Evolutionary conservation across 805 yeast genomes (phyloP), one percentile per base, ranked within the genome.

Genomic region (Cyberlindnera mrakii): DNA sequence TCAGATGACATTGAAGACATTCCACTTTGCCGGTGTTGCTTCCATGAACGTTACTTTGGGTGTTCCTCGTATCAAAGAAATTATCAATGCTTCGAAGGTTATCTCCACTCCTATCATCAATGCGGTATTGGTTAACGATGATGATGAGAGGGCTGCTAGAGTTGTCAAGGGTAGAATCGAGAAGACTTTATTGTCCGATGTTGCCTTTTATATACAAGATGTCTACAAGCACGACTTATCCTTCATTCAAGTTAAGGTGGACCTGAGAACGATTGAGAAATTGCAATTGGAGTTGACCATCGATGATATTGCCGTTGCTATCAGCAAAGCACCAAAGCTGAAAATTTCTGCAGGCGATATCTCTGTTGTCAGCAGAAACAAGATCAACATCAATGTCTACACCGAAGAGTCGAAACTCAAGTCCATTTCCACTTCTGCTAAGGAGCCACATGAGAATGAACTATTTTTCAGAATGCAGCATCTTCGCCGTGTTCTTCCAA

Each of bases 1-100:
- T 1, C 99, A 93, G 69, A 93, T 93, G 99, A 93, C 99, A 5
- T 75, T 85, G 60, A 85, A 85, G 62, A 85, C 95, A 46, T 91
- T 91, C 87, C 99, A 93, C 74, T 93, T 93, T 75, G 99, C 99
- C 58, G 99, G 99, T 75, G 99, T 93, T 45, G 98, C 99, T 30
- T 85, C 96, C 37, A 93, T 91, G 97, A 93, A 93, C 71, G 96
- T 91, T 52, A 93, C 99, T 0, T 77, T 93, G 54, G 99, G 99
- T 78, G 99, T 93, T 41, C 99, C 99, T 39, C 96, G 99, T 77
- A 91, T 93, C 63, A 93, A 93, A 68, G 99, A 93, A 72, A 93
- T 93, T 63, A 93, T 93, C 63, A 93, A 93, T 63, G 99, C 99
- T 3, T 86, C 97, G 16, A 93, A 93, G 63, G 78, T 80, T 16